A percentile compares a stretch with the other conserved stretches of the same genome.
These are phyloP conservation scores for Fusarium nematophilum DNA, from an alignment of 2,329 filamentous ascomycete species.

Conservation along the genomic window DNA sequence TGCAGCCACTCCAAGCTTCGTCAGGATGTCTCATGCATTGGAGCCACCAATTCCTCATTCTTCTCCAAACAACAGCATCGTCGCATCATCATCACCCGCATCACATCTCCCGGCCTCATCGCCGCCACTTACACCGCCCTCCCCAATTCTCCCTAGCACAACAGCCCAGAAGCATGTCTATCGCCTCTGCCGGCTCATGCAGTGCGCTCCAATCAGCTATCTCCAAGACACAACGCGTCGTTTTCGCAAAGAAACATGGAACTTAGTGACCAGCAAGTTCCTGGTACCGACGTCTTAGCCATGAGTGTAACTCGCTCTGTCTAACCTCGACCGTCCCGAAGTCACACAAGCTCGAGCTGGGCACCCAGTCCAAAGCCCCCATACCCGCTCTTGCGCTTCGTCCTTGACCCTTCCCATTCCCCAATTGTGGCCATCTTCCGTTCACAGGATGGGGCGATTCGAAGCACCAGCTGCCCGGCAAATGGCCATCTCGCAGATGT, in stretches of 20 bases:
- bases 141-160: conserved; percentile 4
- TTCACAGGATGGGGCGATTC: neutral
- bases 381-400: conserved; percentile 19
- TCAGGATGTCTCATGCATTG: conserved; percentile 3
- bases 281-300: conserved; percentile 9
- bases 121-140: conserved; percentile 30
- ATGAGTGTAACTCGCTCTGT: conserved; percentile 17
- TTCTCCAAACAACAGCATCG: conserved; percentile 6
- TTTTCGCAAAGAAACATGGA: conserved; percentile 10
- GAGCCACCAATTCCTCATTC: conserved; percentile 3
- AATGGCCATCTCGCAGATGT: conserved; percentile 1
- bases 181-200: neutral
- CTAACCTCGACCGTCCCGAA: conserved; percentile 27
- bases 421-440: conserved; percentile 3
- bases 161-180: conserved; percentile 11
- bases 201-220: conserved; percentile 2
- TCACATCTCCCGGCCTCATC: conserved; percentile 4
- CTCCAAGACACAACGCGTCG: neutral
- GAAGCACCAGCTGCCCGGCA: conserved; percentile 4
- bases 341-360: conserved; percentile 35
- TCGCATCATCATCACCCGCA: conserved; percentile 28
- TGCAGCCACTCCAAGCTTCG: too few species aligned
- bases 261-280: conserved; percentile 20
- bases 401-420: conserved; percentile 17
- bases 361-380: conserved; percentile 11